Evolutionary conservation across 352 stramenopile species (phyloP).

Genomic region (Globisporangium camurandrum): DNA sequence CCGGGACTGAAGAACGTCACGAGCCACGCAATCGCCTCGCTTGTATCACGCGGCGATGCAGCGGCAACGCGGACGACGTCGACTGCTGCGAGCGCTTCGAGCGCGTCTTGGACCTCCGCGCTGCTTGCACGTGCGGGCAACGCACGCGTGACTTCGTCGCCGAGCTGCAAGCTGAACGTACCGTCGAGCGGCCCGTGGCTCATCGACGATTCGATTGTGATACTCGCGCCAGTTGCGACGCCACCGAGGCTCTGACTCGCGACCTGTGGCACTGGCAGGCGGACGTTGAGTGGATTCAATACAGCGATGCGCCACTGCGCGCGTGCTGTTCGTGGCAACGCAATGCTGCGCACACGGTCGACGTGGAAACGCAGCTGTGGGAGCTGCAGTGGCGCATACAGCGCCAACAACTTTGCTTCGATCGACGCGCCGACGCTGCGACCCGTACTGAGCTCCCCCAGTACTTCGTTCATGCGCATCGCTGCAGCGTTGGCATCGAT

Average conservation of each 20-base stretch:
- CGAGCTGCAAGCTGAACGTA: slow-evolving; percentile 22
- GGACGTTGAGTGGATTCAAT: slow-evolving; percentile 1
- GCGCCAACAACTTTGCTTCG: slow-evolving; percentile 15
- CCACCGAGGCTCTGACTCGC: slow-evolving; percentile 1
- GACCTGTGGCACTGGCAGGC: slow-evolving; percentile 5
- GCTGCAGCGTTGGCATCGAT: slow-evolving; percentile 23
- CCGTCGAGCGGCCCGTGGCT: slow-evolving; percentile 13
- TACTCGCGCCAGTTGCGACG: not conserved
- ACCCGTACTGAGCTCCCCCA: slow-evolving; percentile 17
- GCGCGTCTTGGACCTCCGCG: slow-evolving; percentile 20
- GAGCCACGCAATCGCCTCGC: slow-evolving; percentile 15
- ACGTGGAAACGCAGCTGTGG: slow-evolving; percentile 14
- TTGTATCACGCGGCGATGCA: not conserved
- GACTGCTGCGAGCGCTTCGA: slow-evolving; percentile 22
- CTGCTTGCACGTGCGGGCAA: slow-evolving; percentile 3
- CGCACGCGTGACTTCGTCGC: slow-evolving; percentile 10
- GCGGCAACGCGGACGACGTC: slow-evolving; percentile 16
- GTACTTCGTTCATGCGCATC: slow-evolving; percentile 21
- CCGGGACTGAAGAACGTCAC: slow-evolving; percentile 34
- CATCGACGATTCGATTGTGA: slow-evolving; percentile 1
- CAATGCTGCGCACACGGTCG: not conserved
- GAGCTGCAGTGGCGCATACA: slow-evolving; percentile 10
- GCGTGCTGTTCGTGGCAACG: not conserved
- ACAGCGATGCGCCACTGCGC: slow-evolving; percentile 11
- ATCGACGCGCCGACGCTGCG: slow-evolving; percentile 20